Base-by-base conservation (phyloP, 345 rosid species). In the Syzygium aromaticum region DNA sequence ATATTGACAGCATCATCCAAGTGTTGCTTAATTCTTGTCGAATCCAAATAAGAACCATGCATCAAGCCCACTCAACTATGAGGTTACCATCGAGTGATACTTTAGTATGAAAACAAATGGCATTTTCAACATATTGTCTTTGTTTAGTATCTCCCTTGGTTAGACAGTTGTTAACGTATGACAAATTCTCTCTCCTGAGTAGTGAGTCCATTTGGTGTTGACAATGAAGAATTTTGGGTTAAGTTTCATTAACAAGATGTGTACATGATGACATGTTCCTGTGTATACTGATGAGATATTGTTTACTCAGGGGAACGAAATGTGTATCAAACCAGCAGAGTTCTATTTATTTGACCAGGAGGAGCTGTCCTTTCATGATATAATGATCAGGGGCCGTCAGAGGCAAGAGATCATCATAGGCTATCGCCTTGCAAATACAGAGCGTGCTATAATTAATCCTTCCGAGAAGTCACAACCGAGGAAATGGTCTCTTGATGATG, bases 251-350 rank as follows among this genome's bases (percentile, higher is more conserved):
- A 33, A 21, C 80, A 73, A 73, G 27, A 73, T 73, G 82, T 14
- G 5, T 38, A 38, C 43, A 64, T 64, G 43, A 30, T 64, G 77
- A 64, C 40, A 38, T 73, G 49, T 19, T 73, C 82, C 49, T 38
- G 49, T 21, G 82, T 38, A 73, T 38, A 38, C 82, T 73, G 82
- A 73, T 10, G 80, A 73, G 49, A 73, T 23, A 73, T 84, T n/a
- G 23, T 40, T 52, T 46, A 38, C 89, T 86, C 95, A 97, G 98
- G 98, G 98, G 67, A 97, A 95, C 27, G 98, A 94, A 85, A 93
- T 96, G 96, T 94, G 96, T 86, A 96, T 96, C 88, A 96, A 95
- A 91, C 95, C 99, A 5, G 99, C 99, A 85, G 96, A 97, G 77
- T 96, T 96, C 91, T 96, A 95, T 91, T 86, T 94, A 86, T 93